phyloP scores from a whole-genome alignment of 306 rosid species.

The Vicia faba region DNA sequence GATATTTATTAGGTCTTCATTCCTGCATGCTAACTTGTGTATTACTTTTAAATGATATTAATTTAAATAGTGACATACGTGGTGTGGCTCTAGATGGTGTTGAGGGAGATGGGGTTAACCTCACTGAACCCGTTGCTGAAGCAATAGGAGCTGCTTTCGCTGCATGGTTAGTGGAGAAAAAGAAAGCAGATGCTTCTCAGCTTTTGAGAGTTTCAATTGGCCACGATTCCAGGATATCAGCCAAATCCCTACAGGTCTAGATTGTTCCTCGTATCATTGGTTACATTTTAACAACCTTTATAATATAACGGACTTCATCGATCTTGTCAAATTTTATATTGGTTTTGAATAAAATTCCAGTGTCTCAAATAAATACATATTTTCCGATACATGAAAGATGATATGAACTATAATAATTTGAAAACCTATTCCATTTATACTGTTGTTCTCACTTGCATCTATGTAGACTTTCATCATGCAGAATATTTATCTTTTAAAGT shows the following conservation, averaged over 20 bases:
- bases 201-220: constrained; percentile 80
- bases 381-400: constrained; percentile 15
- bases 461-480: constrained; percentile 18
- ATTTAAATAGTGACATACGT: constrained; percentile 76
- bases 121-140: constrained; percentile 88
- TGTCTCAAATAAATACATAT: constrained; percentile 28
- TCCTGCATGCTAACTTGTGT: constrained; percentile 37
- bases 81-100: constrained; percentile 93
- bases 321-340: constrained; percentile 7
- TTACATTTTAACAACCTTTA: constrained; percentile 10
- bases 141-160: constrained; percentile 93
- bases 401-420: constrained; percentile 25
- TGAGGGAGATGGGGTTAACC: constrained; percentile 81
- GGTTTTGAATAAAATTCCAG: constrained; percentile 6
- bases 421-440: constrained; percentile 12
- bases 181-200: constrained; percentile 62
- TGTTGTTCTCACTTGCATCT: constrained; percentile 1
- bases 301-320: constrained; percentile 4
- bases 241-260: constrained; percentile 75
- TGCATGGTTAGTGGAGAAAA: constrained; percentile 82
- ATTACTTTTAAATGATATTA: constrained; percentile 32
- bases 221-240: constrained; percentile 88
- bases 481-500: constrained; percentile 10
- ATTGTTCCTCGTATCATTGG: constrained; percentile 30
- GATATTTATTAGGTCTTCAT: neutral